Evolutionary conservation across 345 rosid species (phyloP).

Genomic region (Erodium maritimum): DNA sequence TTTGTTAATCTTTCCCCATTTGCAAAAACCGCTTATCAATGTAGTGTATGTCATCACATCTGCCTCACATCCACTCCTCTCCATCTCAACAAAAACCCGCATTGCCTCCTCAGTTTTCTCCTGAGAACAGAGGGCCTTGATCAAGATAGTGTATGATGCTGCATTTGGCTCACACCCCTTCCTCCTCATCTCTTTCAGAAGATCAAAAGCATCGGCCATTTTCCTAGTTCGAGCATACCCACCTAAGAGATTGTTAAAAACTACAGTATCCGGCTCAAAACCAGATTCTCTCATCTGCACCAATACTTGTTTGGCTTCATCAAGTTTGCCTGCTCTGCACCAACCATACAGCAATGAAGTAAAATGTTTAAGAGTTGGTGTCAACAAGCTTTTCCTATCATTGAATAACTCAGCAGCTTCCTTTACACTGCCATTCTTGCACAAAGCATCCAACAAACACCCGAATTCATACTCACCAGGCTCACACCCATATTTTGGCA

Average conservation of each 20-base stretch:
- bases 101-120: conserved; percentile 75
- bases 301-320: conserved; percentile 76
- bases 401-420: conserved; percentile 77
- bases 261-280: conserved; percentile 72
- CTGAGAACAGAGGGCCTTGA: conserved; percentile 55
- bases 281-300: conserved; percentile 83
- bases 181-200: conserved; percentile 70
- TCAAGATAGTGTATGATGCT: conserved; percentile 54
- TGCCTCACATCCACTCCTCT: conserved; percentile 54
- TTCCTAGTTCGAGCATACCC: conserved; percentile 58
- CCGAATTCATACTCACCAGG: conserved; percentile 65
- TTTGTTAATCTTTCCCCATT: conserved; percentile 47
- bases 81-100: conserved; percentile 63
- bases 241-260: conserved; percentile 52
- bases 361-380: conserved; percentile 44
- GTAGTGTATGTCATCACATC: conserved; percentile 63
- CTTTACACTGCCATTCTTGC: conserved; percentile 70
- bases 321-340: conserved; percentile 80
- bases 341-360: conserved; percentile 76
- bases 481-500: conserved; percentile 77
- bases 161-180: conserved; percentile 56
- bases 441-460: conserved; percentile 74
- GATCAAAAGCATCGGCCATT: conserved; percentile 60
- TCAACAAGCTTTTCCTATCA: conserved; percentile 55
- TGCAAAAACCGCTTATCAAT: conserved; percentile 75